A percentile compares a stretch with the other conserved stretches of the same genome.
Evolutionary conservation across 495 filamentous ascomycete genomes (phyloP).

Genomic region (Astrocystis sublimbata): DNA sequence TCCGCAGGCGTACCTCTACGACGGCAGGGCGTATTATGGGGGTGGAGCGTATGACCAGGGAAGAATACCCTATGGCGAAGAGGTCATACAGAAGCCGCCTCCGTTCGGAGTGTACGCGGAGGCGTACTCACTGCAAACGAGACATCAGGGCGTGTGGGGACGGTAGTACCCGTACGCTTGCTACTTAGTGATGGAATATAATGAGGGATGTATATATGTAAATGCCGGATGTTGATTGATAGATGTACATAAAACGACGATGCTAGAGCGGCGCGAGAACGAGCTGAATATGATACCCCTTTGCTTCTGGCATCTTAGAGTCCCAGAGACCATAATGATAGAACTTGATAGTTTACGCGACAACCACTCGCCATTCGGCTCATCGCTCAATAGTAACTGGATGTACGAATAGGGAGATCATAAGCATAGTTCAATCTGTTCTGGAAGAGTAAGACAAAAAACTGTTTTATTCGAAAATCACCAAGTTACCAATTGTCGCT

Average conservation of each 20-base stretch:
- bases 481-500: too few species aligned
- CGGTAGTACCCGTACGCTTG: background rate
- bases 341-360: too few species aligned
- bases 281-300: conserved; percentile 4
- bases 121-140: conserved; percentile 7
- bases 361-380: too few species aligned
- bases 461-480: too few species aligned
- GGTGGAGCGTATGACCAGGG: background rate
- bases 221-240: background rate
- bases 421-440: too few species aligned
- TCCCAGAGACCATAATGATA: too few species aligned
- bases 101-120: conserved; percentile 15
- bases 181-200: background rate
- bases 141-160: background rate
- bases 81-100: background rate
- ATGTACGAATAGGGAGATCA: too few species aligned
- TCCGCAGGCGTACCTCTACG: background rate
- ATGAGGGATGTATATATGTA: background rate
- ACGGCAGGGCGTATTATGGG: background rate
- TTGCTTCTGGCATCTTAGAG: background rate
- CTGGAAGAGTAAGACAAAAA: too few species aligned
- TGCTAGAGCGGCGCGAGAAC: too few species aligned
- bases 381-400: too few species aligned
- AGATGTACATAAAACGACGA: background rate
- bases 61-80: background rate